Evolutionary conservation across 257 asterid species (phyloP).

Genomic region (Capsicum chinense): DNA sequence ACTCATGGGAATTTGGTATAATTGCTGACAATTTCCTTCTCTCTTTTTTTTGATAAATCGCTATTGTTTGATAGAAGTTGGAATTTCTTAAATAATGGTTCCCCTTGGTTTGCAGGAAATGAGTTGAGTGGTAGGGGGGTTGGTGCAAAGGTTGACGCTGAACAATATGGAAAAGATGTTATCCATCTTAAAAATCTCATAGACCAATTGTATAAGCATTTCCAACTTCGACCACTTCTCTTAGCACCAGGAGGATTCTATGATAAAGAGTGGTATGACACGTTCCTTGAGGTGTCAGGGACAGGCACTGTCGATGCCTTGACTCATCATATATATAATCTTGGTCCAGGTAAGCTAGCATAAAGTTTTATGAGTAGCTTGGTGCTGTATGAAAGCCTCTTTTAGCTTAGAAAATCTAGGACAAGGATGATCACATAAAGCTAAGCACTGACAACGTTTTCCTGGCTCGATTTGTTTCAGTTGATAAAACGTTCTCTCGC

Average conservation of each 20-base stretch:
- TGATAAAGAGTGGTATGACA: conserved; percentile 30
- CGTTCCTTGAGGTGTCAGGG: conserved; percentile 32
- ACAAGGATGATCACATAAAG: background rate
- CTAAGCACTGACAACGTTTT: background rate
- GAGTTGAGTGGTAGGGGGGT: conserved; percentile 37
- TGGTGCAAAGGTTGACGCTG: conserved; percentile 31
- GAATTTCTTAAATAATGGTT: background rate
- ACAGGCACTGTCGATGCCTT: conserved; percentile 26
- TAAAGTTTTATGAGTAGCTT: conserved; percentile 9
- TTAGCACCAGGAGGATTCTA: conserved; percentile 39
- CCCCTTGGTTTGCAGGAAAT: conserved; percentile 32
- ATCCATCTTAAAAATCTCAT: conserved; percentile 30
- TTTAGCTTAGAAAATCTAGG: background rate
- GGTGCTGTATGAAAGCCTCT: background rate
- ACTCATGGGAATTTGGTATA: conserved; percentile 56
- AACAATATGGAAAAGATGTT: conserved; percentile 32
- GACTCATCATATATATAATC: conserved; percentile 37
- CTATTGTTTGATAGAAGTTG: background rate
- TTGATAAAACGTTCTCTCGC: background rate
- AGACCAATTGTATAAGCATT: conserved; percentile 26
- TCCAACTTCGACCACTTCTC: conserved; percentile 22
- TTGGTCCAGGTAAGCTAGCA: conserved; percentile 35
- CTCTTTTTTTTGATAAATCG: background rate
- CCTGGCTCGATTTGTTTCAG: conserved; percentile 2
- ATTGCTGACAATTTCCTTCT: background rate